Conservation (phyloP, 2,329 filamentous ascomycete genomes). For the Albophoma yamanashiensis region DNA sequence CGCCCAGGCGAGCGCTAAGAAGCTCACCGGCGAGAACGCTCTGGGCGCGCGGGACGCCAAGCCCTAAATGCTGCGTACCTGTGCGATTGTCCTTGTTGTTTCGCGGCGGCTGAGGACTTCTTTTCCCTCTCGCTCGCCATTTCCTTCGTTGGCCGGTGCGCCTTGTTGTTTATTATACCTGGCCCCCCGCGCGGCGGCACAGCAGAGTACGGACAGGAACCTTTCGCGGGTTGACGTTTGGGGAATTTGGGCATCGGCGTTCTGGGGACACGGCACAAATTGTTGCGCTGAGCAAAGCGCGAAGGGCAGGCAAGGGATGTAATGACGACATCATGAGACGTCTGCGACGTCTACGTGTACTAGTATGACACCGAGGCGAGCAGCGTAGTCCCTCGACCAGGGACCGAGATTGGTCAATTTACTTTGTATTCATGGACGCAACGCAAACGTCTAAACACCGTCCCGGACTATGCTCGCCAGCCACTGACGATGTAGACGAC, state of each 20-base stretch:
- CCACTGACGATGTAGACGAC: conserved; percentile 58
- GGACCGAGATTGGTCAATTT: conserved; percentile 1
- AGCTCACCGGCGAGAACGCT: conserved; percentile 38
- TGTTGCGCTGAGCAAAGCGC: neutral
- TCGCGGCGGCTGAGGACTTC: neutral
- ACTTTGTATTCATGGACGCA: neutral
- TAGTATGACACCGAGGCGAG: neutral
- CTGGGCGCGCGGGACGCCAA: conserved; percentile 24
- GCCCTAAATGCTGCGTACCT: conserved; percentile 7
- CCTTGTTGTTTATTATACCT: conserved; percentile 5
- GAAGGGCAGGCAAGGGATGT: conserved; percentile 9
- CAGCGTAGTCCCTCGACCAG: neutral
- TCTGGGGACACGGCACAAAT: neutral
- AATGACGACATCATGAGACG: conserved; percentile 16
- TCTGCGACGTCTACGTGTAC: conserved; percentile 9
- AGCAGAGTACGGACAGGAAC: neutral
- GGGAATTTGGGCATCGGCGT: conserved; percentile 2
- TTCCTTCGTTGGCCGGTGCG: conserved; percentile 4
- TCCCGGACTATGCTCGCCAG: conserved; percentile 43
- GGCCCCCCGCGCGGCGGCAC: neutral
- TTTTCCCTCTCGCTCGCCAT: neutral
- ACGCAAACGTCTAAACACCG: neutral
- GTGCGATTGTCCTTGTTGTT: neutral
- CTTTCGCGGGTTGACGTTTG: neutral
- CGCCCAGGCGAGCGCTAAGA: conserved; percentile 54